These are phyloP conservation scores for Lentinula edodes DNA, from an alignment of 768 basidiomycete species.

Conservation along the genomic window DNA sequence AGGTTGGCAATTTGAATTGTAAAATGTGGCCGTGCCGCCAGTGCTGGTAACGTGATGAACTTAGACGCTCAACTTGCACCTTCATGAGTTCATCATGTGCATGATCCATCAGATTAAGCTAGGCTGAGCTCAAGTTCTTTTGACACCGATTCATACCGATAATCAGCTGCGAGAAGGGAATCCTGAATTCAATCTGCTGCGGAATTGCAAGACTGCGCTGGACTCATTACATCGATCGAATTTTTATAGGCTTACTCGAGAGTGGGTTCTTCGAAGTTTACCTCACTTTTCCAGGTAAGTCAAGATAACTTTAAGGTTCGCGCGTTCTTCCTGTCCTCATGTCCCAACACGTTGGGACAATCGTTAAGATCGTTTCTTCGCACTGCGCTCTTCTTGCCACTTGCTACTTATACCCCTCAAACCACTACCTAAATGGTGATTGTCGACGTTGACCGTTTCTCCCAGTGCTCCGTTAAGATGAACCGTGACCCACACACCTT, in stretches of 20 bases:
- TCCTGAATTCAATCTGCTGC: too few species aligned
- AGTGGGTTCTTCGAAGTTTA: too few species aligned
- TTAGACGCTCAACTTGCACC: too few species aligned
- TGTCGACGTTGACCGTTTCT: not conserved
- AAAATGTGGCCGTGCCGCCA: not conserved
- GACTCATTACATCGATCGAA: too few species aligned
- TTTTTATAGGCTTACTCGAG: too few species aligned
- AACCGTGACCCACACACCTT: conserved; percentile 10
- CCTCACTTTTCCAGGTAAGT: not conserved
- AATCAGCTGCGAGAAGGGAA: too few species aligned
- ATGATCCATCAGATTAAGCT: too few species aligned
- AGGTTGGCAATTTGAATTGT: too few species aligned
- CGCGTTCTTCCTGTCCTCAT: not conserved
- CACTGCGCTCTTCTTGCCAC: not conserved
- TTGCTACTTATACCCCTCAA: not conserved
- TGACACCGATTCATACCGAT: too few species aligned
- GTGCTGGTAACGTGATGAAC: not conserved
- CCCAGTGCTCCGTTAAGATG: not conserved
- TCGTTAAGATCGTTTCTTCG: not conserved
- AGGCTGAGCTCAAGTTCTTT: too few species aligned
- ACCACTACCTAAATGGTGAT: not conserved
- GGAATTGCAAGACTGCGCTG: too few species aligned
- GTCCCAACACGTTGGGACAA: not conserved
- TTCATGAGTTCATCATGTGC: too few species aligned
- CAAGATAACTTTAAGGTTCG: not conserved